Percentiles rank a stretch among this genome's conserved stretches.
Conservation (phyloP, 1,139 yeast species). For the Magnusiomyces paraingens region DNA sequence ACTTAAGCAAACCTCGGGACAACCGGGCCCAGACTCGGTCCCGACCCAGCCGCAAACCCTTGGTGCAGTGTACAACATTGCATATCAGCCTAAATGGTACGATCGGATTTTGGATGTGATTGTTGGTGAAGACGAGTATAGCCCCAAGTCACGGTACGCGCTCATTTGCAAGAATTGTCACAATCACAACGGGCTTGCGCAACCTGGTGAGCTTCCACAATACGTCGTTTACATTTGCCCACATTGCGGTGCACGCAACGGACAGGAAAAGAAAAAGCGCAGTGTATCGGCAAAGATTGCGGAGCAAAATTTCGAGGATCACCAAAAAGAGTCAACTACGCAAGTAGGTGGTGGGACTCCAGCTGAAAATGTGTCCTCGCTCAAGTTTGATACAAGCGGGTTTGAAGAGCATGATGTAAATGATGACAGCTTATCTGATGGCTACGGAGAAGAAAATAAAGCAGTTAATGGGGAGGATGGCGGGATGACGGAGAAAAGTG, state of each 20-base stretch:
- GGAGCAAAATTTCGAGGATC: background rate
- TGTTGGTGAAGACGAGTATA: constrained; percentile 65
- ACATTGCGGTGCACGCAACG: constrained; percentile 59
- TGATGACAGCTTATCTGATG: no score
- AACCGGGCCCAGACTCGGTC: background rate
- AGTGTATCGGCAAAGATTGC: background rate
- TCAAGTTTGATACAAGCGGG: no score
- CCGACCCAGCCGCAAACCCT: background rate
- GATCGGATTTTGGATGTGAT: constrained; percentile 45
- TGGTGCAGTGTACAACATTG: constrained; percentile 5
- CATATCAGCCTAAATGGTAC: constrained; percentile 33
- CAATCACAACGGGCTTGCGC: constrained; percentile 77
- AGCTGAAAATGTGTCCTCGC: no score
- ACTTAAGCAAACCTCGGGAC: constrained; percentile 1
- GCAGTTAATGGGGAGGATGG: no score
- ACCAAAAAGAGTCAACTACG: no score
- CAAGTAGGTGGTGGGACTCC: no score
- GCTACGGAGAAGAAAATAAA: no score
- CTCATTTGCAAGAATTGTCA: constrained; percentile 61
- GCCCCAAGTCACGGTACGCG: constrained; percentile 61
- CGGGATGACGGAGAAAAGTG: no score
- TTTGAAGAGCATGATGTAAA: no score
- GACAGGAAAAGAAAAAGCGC: constrained; percentile 15
- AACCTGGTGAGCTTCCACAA: constrained; percentile 56
- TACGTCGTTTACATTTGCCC: constrained; percentile 64